These are phyloP conservation scores for Ogataea trehaloabstinens DNA, from an alignment of 805 yeast genomes.

Conservation along the genomic window DNA sequence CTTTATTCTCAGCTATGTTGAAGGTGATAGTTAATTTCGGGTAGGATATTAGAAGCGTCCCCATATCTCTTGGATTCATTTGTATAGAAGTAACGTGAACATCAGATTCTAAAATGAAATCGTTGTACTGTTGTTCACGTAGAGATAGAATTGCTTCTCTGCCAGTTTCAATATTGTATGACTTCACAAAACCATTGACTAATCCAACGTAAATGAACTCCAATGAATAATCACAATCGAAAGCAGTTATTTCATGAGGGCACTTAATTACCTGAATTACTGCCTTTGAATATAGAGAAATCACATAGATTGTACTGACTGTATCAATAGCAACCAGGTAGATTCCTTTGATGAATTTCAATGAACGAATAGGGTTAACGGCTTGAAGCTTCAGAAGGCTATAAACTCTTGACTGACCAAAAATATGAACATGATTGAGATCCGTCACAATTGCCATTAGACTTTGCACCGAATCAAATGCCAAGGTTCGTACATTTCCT, in stretches of 20 bases:
- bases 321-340: conserved; percentile 74
- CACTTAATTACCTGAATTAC: conserved; percentile 60
- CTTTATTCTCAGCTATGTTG: conserved; percentile 57
- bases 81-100: conserved; percentile 60
- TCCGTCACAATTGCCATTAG: conserved; percentile 78
- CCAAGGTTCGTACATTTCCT: conserved; percentile 65
- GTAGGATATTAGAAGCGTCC: conserved; percentile 73
- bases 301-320: conserved; percentile 58
- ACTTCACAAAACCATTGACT: conserved; percentile 66
- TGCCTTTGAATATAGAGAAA: conserved; percentile 64
- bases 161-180: conserved; percentile 82
- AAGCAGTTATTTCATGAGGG: conserved; percentile 63
- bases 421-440: conserved; percentile 67
- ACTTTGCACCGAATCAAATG: conserved; percentile 87
- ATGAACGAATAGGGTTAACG: conserved; percentile 46
- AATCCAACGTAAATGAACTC: conserved; percentile 86
- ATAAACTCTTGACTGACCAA: conserved; percentile 81
- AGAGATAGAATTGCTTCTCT: conserved; percentile 60
- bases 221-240: conserved; percentile 79
- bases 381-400: conserved; percentile 56
- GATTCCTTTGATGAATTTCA: conserved; percentile 75
- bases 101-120: conserved; percentile 51
- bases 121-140: conserved; percentile 66
- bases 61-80: conserved; percentile 89
- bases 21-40: conserved; percentile 65